phyloP scores from a whole-genome alignment of 2,329 filamentous ascomycete species.

The Pleoardoris graminearum region DNA sequence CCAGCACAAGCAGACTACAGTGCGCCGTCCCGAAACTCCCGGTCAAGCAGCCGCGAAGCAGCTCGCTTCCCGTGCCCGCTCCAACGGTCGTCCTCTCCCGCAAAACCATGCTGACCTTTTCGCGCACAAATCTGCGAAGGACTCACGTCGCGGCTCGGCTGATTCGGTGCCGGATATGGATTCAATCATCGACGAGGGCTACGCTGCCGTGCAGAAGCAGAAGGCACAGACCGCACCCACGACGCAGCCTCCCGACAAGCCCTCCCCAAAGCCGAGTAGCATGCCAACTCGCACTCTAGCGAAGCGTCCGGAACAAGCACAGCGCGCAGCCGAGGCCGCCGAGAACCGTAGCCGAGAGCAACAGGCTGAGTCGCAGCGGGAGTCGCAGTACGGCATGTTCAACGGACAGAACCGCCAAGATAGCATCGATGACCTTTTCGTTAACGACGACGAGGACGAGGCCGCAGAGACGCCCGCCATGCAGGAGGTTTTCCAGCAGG shows the following conservation, averaged over 20 bases:
- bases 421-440: neutral
- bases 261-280: neutral
- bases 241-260: neutral
- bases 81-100: neutral
- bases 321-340: neutral
- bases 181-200: neutral
- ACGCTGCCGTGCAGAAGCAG: neutral
- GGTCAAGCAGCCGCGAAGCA: neutral
- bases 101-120: neutral
- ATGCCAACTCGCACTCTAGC: neutral
- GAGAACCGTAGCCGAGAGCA: neutral
- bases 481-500: neutral
- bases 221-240: neutral
- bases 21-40: neutral
- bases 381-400: neutral
- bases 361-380: neutral
- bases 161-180: neutral
- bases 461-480: neutral
- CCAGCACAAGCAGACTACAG: neutral
- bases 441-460: neutral
- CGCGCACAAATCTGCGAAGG: neutral
- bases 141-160: neutral
- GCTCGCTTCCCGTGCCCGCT: neutral
- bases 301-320: neutral
- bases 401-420: neutral